These are phyloP conservation scores for Dryas alaskensis DNA, from an alignment of 306 rosid species.

Conservation along the genomic window DNA sequence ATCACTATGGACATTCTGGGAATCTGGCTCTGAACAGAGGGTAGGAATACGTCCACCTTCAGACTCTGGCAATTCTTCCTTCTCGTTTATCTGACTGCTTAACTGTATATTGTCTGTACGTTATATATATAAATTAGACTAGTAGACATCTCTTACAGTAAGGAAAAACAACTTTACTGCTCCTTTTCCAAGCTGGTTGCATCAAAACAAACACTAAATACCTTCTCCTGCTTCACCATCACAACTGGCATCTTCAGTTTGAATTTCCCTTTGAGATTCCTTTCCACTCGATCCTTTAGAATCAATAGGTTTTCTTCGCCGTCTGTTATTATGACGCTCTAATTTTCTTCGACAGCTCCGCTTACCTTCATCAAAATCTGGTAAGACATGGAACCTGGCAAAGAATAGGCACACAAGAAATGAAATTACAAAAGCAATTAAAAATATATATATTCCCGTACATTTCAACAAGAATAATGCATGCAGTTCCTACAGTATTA, in stretches of 20 bases:
- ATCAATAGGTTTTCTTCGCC: conserved; percentile 69
- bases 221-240: conserved; percentile 63
- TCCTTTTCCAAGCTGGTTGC: not conserved
- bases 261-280: conserved; percentile 50
- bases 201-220: conserved; percentile 16
- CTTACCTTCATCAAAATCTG: conserved; percentile 95
- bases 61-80: conserved; percentile 42
- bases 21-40: conserved; percentile 40
- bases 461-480: not conserved
- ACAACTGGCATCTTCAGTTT: conserved; percentile 41
- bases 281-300: conserved; percentile 32
- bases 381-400: conserved; percentile 73
- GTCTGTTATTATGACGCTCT: conserved; percentile 86
- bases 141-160: conserved; percentile 19
- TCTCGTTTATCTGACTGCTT: conserved; percentile 47
- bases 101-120: conserved; percentile 52
- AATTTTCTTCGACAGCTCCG: conserved; percentile 93
- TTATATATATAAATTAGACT: conserved; percentile 17
- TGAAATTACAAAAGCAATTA: not conserved
- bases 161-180: conserved; percentile 11
- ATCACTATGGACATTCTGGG: conserved; percentile 44
- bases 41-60: conserved; percentile 53
- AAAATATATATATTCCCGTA: not conserved
- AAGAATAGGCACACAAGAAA: conserved; percentile 20
- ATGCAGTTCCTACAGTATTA: not conserved